Conservation (phyloP, 495 filamentous ascomycete genomes). For the Coniosporium apollinis region DNA sequence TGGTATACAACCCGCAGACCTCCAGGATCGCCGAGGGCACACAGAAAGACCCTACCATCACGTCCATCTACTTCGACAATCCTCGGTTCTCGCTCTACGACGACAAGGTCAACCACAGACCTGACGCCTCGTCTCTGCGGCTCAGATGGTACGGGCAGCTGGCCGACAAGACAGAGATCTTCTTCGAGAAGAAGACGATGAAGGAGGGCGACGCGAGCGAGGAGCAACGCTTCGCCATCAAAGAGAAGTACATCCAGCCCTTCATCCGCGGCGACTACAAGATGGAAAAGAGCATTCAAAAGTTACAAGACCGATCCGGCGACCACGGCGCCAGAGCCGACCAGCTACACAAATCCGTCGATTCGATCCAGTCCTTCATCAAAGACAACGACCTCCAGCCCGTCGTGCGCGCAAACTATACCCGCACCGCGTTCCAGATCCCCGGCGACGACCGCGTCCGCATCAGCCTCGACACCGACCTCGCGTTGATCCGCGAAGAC, state of each 20-base stretch:
- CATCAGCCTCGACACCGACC: constrained; percentile 80
- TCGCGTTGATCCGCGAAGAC: constrained; percentile 89
- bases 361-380: constrained; percentile 67
- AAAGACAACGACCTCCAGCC: constrained; percentile 63
- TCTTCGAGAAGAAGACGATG: constrained; percentile 77
- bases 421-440: constrained; percentile 89
- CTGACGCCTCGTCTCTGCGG: constrained; percentile 65
- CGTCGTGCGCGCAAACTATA: constrained; percentile 81
- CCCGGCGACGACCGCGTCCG: constrained; percentile 81
- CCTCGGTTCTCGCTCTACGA: constrained; percentile 69
- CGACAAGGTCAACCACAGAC: constrained; percentile 61
- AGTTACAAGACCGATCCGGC: constrained; percentile 54
- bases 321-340: constrained; percentile 42
- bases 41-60: constrained; percentile 75
- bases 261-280: constrained; percentile 79
- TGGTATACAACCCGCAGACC: constrained; percentile 79
- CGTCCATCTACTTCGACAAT: constrained; percentile 90
- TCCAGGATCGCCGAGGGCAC: constrained; percentile 60
- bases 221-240: constrained; percentile 67
- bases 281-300: constrained; percentile 77
- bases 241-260: constrained; percentile 81
- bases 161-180: constrained; percentile 54
- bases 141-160: constrained; percentile 87
- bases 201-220: constrained; percentile 54
- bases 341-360: constrained; percentile 53